Percentiles rank a stretch among this genome's conserved stretches.
These are phyloP conservation scores for Trichoderma reesei DNA, from an alignment of 495 filamentous ascomycete species.

Conservation along the genomic window DNA sequence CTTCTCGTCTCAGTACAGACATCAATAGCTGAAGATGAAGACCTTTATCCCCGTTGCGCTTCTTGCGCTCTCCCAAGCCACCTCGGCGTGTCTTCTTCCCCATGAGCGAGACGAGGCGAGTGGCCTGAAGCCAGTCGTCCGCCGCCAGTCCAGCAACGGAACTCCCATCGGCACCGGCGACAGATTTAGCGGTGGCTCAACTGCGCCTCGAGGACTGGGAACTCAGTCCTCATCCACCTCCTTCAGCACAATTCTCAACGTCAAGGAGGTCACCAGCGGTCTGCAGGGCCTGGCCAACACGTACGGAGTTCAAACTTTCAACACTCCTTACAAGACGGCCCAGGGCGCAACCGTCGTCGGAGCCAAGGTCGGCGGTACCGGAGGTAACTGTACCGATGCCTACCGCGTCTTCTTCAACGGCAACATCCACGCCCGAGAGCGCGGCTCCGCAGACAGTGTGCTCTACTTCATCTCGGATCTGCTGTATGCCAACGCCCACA, in stretches of 20 bases:
- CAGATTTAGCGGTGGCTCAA: not conserved
- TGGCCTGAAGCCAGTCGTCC: not conserved
- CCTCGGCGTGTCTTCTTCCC: not conserved
- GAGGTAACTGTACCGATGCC: not conserved
- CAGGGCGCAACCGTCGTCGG: not conserved
- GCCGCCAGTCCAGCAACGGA: not conserved
- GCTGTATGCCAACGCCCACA: constrained; percentile 25
- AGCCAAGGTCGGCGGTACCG: not conserved
- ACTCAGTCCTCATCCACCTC: not conserved
- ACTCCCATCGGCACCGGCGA: not conserved
- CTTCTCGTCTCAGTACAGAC: not conserved
- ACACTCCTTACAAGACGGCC: not conserved
- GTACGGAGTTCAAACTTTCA: not conserved
- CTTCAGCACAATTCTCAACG: not conserved
- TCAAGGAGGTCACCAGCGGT: not conserved
- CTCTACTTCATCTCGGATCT: constrained; percentile 31
- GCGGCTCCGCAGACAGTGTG: constrained; percentile 25
- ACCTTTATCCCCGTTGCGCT: not conserved
- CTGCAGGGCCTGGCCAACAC: not conserved
- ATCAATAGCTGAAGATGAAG: not conserved
- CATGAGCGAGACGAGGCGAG: not conserved
- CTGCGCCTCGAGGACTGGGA: not conserved
- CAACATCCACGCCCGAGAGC: constrained; percentile 28
- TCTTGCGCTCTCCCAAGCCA: not conserved
- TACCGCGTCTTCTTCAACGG: not conserved